Base-by-base conservation (phyloP, 2,329 filamentous ascomycete species). In the Ophiocordyceps camponoti-saundersi region DNA sequence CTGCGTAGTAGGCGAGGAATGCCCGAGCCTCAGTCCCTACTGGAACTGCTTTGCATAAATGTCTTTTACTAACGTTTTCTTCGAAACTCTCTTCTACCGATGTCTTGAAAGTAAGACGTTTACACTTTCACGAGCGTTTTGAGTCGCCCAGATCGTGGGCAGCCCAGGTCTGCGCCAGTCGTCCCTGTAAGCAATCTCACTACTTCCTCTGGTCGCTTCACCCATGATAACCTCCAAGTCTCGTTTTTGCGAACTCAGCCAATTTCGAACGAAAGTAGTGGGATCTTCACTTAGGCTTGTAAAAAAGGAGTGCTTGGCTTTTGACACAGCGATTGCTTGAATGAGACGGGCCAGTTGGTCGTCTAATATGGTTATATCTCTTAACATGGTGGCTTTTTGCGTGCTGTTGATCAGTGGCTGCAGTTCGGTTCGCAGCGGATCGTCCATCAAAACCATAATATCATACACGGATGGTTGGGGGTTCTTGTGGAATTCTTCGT, bases 221-320 rank as follows among this genome's bases (percentile, higher is more conserved):
- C 88, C 90, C 51, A 92, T 73, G 44, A 95, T 82, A 7, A 92
- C 79, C 58, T 94, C 88, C 34, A 95, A 70, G 61, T 96, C 90
- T 44, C 89, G 75, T 65, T 88, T 88, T 68, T 98, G 92, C 16
- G 83, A 90, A 57, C 81, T 87, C 46, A 94, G 72, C 92, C 92
- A 98, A 57, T 85, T 79, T 52, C 77, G 80, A 50, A 95, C 73
- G 57, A 96, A 96, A 13, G 75, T 78, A 16, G 85, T 82, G 0
- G 92, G 92, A 55, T 95, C 88, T 52, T 82, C 77, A 49, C 80
- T 77, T 52, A 96, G 71, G 6, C 79, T 78, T 7, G 77, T 79
- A 63, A 92, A 82, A 68, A 98, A 98, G 16, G 81, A 77, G 61
- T 95, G 86, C 61, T 94, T 94, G 22, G 87, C 85, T 60, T 94